Evolutionary conservation across 352 stramenopile genomes (phyloP), one percentile per base, ranked within the genome.

Genomic region (Phytopythium ostracodes): DNA sequence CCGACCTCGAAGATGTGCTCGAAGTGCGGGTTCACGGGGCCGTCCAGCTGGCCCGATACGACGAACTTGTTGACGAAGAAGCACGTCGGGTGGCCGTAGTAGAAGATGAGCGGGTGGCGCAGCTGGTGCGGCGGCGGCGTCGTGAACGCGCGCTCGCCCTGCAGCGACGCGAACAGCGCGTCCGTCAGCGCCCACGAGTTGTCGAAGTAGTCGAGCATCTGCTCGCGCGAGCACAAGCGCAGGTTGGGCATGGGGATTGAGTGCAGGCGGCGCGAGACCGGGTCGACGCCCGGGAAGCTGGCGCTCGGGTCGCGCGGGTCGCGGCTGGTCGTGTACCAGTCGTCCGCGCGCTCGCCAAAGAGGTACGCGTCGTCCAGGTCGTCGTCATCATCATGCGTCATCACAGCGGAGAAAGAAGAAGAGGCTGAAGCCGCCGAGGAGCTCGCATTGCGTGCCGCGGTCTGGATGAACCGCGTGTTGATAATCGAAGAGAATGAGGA

Each of bases 41-140:
- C 83, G 1, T 73, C 50, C 22, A 98, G 70, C 22, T 99, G 85
- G 0, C 93, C 94, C 27, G 92, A 84, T 11, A 98, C 86, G 47
- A 96, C 82, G 35, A 98, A 86, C 72, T 99, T 99, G 81, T 99
- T 99, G 57, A 98, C 85, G 70, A 97, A 99, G 53, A 99, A 93
- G 64, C 86, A 91, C 6, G 96, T 96, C 6, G 96, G 91, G 62
- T 99, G 97, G 50, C 96, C 97, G 73, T 99, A 99, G 79, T 99
- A 99, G 66, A 99, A 99, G 53, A 99, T 98, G 65, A 99, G 84
- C 25, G 96, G 96, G 72, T 99, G 97, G 36, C 97, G 92, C 36
- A 99, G 73, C 35, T 96, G 84, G 72, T 98, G 94, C 50, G 92
- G 85, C 44, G 95, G 92, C 51, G 95, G 79, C 55, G 90, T 91